phyloP scores from a whole-genome alignment of 192 early-diverging fungal species.

The Martensiomyces pterosporus region DNA sequence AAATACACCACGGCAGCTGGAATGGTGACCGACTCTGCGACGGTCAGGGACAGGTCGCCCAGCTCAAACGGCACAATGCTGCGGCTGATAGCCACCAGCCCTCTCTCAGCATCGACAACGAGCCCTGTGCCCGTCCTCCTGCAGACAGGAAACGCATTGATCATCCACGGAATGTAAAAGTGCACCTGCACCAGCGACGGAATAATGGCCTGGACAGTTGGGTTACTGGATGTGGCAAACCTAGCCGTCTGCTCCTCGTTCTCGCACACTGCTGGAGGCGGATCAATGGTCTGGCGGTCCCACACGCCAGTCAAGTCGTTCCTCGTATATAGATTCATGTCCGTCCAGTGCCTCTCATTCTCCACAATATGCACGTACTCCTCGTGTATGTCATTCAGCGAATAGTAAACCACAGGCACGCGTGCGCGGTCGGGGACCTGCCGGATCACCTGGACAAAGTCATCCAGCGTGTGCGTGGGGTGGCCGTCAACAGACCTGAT shows the following conservation, averaged over 20 bases:
- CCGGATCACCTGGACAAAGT: constrained; percentile 70
- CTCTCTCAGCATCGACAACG: constrained; percentile 64
- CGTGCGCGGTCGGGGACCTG: constrained; percentile 66
- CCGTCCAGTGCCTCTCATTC: constrained; percentile 74
- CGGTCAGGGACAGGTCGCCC: constrained; percentile 75
- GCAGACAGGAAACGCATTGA: constrained; percentile 4
- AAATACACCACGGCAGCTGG: constrained; percentile 67
- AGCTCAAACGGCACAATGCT: constrained; percentile 72
- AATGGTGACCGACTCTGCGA: constrained; percentile 79
- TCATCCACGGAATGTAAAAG: constrained; percentile 63
- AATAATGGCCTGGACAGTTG: constrained; percentile 59
- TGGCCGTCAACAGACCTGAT: constrained; percentile 62
- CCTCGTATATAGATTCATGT: constrained; percentile 61
- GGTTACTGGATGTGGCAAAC: constrained; percentile 55
- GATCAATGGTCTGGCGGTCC: constrained; percentile 67
- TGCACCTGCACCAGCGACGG: constrained; percentile 71
- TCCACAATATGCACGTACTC: constrained; percentile 72
- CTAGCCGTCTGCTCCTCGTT: constrained; percentile 60
- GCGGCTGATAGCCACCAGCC: constrained; percentile 72
- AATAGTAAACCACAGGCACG: constrained; percentile 64
- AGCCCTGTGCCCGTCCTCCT: constrained; percentile 58
- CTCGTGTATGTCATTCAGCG: constrained; percentile 72
- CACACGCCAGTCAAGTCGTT: constrained; percentile 75
- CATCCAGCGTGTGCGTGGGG: constrained; percentile 64
- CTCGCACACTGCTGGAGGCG: constrained; percentile 48